Base-by-base conservation (phyloP, 2,329 filamentous ascomycete genomes). In the Coleophoma crateriformis region DNA sequence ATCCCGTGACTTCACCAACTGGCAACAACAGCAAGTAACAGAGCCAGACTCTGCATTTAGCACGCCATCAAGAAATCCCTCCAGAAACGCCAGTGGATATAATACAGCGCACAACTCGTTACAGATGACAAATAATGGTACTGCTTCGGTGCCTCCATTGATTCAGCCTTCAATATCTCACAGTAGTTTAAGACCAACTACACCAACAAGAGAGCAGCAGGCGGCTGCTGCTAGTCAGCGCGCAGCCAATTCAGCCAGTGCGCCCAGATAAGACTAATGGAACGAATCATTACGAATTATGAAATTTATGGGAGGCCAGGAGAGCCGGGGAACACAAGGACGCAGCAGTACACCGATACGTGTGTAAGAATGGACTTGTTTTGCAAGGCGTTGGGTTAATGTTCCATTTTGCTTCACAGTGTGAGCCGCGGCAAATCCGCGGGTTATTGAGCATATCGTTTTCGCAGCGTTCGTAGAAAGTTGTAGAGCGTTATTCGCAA, bases 1-100 rank as follows among this genome's bases (percentile, higher is more conserved):
- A 55, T 71, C 76, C 6, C 70, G 68, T 20, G 76, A 80, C 47
- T 73, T 79, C 54, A 69, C 71, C 7, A 68, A 71, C 32, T 62
- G 48, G 46, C 60, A 63, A 33, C 54, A 61, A n/a, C 56, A 65
- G 14, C 57, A 61, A 1, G 45, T 53, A 10, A 13, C 35, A 50
- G 54, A 41, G 19, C 41, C n/a, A 10, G 50, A 56, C 15, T 61
- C 61, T 8, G 56, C 56, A 8, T 50, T 54, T 13, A 15, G 34
- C 14, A 46, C 39, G 2, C 41, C 41, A n/a, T 44, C 41, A 7
- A 44, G 33, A 6, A 49, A 55, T 14, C 52, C 53, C n/a, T 53
- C 54, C 20, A 51, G 61, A 47, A 46, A 33, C 37, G 45, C 33
- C 1, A 62, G 57, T 39, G 54, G 46, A n/a, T 48, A 52, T 17